Conservation (phyloP, 331 rosid genomes). For the Acacia pycnantha region DNA sequence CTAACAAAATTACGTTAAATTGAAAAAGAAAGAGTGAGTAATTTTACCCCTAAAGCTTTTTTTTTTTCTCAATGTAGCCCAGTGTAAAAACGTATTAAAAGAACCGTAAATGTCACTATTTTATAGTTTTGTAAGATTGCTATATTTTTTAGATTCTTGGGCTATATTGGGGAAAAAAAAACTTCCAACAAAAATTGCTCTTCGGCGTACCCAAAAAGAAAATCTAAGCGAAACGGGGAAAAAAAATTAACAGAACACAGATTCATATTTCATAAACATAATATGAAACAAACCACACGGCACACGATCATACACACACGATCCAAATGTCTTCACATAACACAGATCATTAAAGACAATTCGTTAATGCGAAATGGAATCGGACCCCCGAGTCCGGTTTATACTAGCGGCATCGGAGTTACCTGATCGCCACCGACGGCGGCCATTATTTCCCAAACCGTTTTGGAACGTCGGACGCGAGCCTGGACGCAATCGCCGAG, state of each 20-base stretch:
- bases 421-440: not conserved
- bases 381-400: not conserved
- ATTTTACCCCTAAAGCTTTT: no score
- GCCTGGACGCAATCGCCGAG: constrained; percentile 75
- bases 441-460: constrained; percentile 25
- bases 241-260: not conserved
- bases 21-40: no score
- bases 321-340: not conserved
- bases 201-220: no score
- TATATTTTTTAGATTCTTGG: no score
- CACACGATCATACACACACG: no score
- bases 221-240: not conserved
- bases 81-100: no score
- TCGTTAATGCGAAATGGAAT: not conserved
- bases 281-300: not conserved
- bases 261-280: not conserved
- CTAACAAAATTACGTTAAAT: not conserved
- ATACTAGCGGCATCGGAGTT: not conserved
- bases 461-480: constrained; percentile 53
- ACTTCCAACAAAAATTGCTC: no score
- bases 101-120: no score
- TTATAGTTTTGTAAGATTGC: no score
- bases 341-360: not conserved
- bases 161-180: no score
- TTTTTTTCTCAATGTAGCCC: no score